Base-by-base conservation (phyloP, 495 filamentous ascomycete genomes). In the Xylaria castorea region DNA sequence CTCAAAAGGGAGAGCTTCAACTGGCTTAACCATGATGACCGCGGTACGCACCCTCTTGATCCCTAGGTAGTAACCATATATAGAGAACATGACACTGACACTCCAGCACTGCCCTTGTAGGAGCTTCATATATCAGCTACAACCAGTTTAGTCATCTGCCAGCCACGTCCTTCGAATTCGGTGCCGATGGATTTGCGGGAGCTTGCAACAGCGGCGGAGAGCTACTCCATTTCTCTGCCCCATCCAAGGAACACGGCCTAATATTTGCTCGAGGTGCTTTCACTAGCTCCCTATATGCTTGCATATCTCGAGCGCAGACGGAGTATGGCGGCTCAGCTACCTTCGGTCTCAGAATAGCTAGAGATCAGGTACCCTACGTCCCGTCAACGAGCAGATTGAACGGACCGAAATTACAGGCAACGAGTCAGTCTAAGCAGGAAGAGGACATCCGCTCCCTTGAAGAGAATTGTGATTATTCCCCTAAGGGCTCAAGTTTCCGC, bases 101-200 rank as follows among this genome's bases (percentile, higher is more conserved):
- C n/a, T 42, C 25, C n/a, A 42, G 12, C 22, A 60, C 22, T 14
- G 2, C 20, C 5, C n/a, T 38, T 68, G 9, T 73, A 76, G 76
- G 76, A 44, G 62, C 74, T 27, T 75, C 70, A 3, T 78, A 76
- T 66, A 73, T 69, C 20, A 78, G 75, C 55, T 76, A 73, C 32
- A 72, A 63, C 14, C 51, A 70, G 46, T 75, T 76, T 48, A 73
- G 68, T 20, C 66, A 78, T 57, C 72, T 71, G 5, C 62, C 66
- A 16, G 72, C 66, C 7, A 70, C 65, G 25, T 78, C 76, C 3
- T 78, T 78, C 42, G 76, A 78, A 27, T 78, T 75, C n/a, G 76
- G 76, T 27, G 40, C 72, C 4, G 60, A 75, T 66, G 76, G 75
- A 2, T 75, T 42, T 55, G 68, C 76, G 0, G 75, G 69, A 18